A percentile compares a stretch with the other conserved stretches of the same genome.
Evolutionary conservation across 371 early-diverging fungal genomes (phyloP).

Genomic region (Mortierella sp.): DNA sequence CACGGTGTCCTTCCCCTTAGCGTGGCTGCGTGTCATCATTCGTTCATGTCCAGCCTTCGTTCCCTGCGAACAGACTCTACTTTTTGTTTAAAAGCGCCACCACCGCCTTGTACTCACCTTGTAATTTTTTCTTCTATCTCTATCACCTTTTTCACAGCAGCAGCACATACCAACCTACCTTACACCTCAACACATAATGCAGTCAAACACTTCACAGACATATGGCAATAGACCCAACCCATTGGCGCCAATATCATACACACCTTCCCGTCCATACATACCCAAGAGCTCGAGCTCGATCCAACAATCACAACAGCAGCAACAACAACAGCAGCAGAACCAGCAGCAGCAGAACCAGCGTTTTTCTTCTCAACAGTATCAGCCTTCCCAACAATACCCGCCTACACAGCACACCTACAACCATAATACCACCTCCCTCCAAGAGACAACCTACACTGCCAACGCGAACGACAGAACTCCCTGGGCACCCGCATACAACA

Average conservation of each 20-base stretch:
- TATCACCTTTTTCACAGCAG: not conserved
- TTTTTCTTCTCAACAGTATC: not conserved
- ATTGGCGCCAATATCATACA: slow-evolving; percentile 23
- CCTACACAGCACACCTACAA: not conserved
- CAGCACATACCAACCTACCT: not conserved
- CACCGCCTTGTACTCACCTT: slow-evolving; percentile 1
- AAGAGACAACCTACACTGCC: not conserved
- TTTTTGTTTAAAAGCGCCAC: slow-evolving; percentile 4
- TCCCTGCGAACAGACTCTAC: not conserved
- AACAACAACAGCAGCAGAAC: not conserved
- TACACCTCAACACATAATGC: not conserved
- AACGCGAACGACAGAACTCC: not conserved
- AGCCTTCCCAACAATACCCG: slow-evolving; percentile 10
- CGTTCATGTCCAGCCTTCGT: slow-evolving; percentile 3
- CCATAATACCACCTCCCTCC: not conserved
- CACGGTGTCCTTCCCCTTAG: slow-evolving; percentile 1
- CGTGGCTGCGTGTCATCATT: slow-evolving; percentile 1
- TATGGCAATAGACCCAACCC: slow-evolving; percentile 17
- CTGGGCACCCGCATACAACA: slow-evolving; percentile 3
- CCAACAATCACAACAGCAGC: not conserved
- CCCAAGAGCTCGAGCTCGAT: not conserved
- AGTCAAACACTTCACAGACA: not conserved
- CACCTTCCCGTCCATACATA: slow-evolving; percentile 7
- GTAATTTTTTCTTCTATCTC: not conserved
- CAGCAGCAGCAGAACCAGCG: not conserved